A percentile compares a stretch with the other conserved stretches of the same genome.
phyloP scores from a whole-genome alignment of 2,329 filamentous ascomycete species.

The Stagonosporopsis chrysanthemi region DNA sequence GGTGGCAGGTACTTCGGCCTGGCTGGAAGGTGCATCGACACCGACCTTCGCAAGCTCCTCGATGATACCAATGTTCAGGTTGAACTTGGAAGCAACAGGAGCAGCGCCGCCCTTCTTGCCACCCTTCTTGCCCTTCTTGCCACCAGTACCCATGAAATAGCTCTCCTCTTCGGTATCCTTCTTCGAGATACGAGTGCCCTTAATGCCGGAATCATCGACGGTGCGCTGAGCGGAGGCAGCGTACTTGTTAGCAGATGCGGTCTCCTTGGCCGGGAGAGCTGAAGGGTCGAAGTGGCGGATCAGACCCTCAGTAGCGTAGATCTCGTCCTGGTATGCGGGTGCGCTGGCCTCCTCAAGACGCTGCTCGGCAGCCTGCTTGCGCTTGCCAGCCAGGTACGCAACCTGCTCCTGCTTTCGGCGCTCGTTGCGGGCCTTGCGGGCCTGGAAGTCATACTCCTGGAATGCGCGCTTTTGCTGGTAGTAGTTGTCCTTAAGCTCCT shows the following conservation, averaged over 20 bases:
- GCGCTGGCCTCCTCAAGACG: constrained; percentile 82
- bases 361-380: constrained; percentile 77
- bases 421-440: constrained; percentile 77
- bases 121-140: constrained; percentile 88
- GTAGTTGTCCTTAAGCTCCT: constrained; percentile 89
- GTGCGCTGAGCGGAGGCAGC: constrained; percentile 78
- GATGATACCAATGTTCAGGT: constrained; percentile 87
- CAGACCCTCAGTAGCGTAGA: constrained; percentile 84
- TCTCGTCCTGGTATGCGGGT: constrained; percentile 91
- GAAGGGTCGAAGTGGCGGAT: constrained; percentile 91
- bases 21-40: constrained; percentile 86
- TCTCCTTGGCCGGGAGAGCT: constrained; percentile 69
- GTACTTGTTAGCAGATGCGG: constrained; percentile 69
- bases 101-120: constrained; percentile 77
- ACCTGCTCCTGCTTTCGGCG: constrained; percentile 83
- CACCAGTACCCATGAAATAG: constrained; percentile 75
- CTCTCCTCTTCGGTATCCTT: constrained; percentile 90
- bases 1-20: constrained; percentile 78
- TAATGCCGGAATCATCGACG: constrained; percentile 82
- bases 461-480: constrained; percentile 83
- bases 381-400: constrained; percentile 72
- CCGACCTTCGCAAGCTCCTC: constrained; percentile 86
- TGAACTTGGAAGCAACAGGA: constrained; percentile 71
- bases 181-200: constrained; percentile 81
- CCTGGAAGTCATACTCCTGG: constrained; percentile 82